Base-by-base conservation (phyloP, 331 rosid species). In the Quercus tomentella region DNA sequence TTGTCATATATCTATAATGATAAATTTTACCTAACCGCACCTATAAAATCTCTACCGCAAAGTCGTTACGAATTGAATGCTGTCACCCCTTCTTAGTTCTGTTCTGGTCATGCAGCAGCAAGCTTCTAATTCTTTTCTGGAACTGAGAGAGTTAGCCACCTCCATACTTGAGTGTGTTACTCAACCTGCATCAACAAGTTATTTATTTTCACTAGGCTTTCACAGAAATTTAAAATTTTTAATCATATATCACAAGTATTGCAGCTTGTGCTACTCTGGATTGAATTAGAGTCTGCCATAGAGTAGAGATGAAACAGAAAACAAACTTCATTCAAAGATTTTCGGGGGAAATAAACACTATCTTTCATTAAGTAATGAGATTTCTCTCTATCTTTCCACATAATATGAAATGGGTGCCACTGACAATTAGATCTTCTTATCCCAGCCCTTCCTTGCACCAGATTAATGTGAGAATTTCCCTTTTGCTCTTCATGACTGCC, bases 111-210 rank as follows among this genome's bases (percentile, higher is more conserved):
- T 45, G 16, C 52, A n/a, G 33, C 58, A n/a, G 67, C 49, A 86
- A 33, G 84, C 79, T 84, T 84, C 75, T 33, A 69, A 26, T 68
- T 75, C 83, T 26, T 77, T 81, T 30, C 69, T 41, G 58, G 73
- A 72, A 70, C 80, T 21, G 79, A 69, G 31, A n/a, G 73, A 56
- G 45, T 86, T 91, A 93, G 86, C 96, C 86, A 80, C 99, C 94
- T 79, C 99, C 97, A 74, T 96, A 82, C 83, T 93, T 95, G 76
- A 95, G 96, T 22, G 94, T 90, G 84, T 93, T 93, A 80, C 99
- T 95, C 91, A 95, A 82, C 98, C 98, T 94, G 73, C 87, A 82
- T 55, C 16, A 79, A 76, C 74, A 81, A 82, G 82, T 72, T 51
- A 65, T 76, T 54, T n/a, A 16, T 35, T 79, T 75, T 51, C 62